Evolutionary conservation across 106 monocot genomes (phyloP).

Genomic region (Ottelia alismoides): DNA sequence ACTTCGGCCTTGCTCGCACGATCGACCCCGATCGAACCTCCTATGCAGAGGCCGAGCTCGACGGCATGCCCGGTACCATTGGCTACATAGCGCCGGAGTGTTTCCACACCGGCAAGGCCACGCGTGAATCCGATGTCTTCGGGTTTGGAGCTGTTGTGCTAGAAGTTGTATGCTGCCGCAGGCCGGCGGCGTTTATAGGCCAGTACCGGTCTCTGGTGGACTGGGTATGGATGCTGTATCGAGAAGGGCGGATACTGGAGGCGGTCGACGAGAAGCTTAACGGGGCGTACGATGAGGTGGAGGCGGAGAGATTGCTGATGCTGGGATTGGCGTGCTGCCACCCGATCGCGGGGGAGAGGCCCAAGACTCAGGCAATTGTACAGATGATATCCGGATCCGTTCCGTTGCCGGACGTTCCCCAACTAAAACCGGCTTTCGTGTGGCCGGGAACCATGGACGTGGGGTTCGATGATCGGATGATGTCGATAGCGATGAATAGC

Average conservation of each 20-base stretch:
- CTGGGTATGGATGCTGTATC: slow-evolving; percentile 17
- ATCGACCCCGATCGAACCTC: slow-evolving; percentile 4
- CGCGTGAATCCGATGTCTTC: slow-evolving; percentile 67
- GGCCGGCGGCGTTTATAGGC: slow-evolving; percentile 22
- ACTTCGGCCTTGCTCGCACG: slow-evolving; percentile 10
- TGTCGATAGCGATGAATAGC: too few relatives aligned
- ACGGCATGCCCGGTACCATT: slow-evolving; percentile 6
- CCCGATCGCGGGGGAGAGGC: slow-evolving; percentile 11
- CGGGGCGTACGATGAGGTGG: slow-evolving; percentile 1
- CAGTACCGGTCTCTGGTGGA: slow-evolving; percentile 29
- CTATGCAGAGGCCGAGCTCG: slow-evolving; percentile 8
- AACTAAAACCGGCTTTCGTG: slow-evolving; percentile 10
- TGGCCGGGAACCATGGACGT: slow-evolving; percentile 7
- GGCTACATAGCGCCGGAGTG: slow-evolving; percentile 20
- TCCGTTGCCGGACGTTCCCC: slow-evolving; percentile 6
- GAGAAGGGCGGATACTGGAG: slow-evolving; percentile 11
- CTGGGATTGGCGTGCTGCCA: slow-evolving; percentile 22
- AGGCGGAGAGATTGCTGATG: slow-evolving; percentile 14
- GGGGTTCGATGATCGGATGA: too few relatives aligned
- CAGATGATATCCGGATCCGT: slow-evolving; percentile 8
- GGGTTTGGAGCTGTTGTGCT: slow-evolving; percentile 59
- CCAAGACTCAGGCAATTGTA: slow-evolving; percentile 8
- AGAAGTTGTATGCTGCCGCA: slow-evolving; percentile 53
- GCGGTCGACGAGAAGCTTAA: slow-evolving; percentile 9
- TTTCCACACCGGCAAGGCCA: slow-evolving; percentile 37